phyloP scores from a whole-genome alignment of 2,329 filamentous ascomycete species.

The Xylariaceae sp. region DNA sequence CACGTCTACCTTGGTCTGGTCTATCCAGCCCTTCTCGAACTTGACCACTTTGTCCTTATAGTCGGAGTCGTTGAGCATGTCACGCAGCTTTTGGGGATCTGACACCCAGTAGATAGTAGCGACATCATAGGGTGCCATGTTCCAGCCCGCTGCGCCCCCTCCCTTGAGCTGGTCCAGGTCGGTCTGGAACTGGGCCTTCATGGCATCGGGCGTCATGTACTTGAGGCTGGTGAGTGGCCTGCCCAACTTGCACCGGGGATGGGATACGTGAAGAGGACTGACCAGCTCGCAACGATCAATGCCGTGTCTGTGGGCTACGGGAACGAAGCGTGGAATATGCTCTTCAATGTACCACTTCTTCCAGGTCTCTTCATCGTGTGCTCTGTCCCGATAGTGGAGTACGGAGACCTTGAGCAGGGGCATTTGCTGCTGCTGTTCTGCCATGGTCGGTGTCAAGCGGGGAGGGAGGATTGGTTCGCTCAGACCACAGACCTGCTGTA shows the following conservation, averaged over 20 bases:
- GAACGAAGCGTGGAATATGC: slow-evolving; percentile 8
- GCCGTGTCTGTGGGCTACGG: slow-evolving; percentile 6
- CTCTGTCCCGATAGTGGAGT: slow-evolving; percentile 1
- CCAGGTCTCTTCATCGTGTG: slow-evolving; percentile 6
- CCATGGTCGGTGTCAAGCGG: neutral
- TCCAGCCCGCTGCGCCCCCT: slow-evolving; percentile 6
- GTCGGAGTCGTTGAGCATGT: slow-evolving; percentile 10
- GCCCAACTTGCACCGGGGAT: too few species aligned
- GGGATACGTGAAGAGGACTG: too few species aligned
- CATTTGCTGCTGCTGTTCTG: neutral
- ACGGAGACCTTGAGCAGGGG: slow-evolving; percentile 1
- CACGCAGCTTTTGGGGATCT: slow-evolving; percentile 12
- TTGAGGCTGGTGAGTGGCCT: too few species aligned
- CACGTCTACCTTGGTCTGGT: slow-evolving; percentile 6
- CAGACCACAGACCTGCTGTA: too few species aligned
- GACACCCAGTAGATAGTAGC: slow-evolving; percentile 9
- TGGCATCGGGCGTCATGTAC: slow-evolving; percentile 5
- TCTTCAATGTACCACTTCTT: slow-evolving; percentile 8
- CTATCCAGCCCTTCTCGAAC: slow-evolving; percentile 11
- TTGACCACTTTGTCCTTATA: slow-evolving; percentile 8
- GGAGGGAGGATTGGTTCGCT: too few species aligned
- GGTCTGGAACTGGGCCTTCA: slow-evolving; percentile 7
- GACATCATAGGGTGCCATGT: slow-evolving; percentile 10
- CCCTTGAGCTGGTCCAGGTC: slow-evolving; percentile 10
- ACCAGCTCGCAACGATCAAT: slow-evolving; percentile 7